Evolutionary conservation across 2,329 filamentous ascomycete species (phyloP).

Genomic region (Botryotinia narcissicola): DNA sequence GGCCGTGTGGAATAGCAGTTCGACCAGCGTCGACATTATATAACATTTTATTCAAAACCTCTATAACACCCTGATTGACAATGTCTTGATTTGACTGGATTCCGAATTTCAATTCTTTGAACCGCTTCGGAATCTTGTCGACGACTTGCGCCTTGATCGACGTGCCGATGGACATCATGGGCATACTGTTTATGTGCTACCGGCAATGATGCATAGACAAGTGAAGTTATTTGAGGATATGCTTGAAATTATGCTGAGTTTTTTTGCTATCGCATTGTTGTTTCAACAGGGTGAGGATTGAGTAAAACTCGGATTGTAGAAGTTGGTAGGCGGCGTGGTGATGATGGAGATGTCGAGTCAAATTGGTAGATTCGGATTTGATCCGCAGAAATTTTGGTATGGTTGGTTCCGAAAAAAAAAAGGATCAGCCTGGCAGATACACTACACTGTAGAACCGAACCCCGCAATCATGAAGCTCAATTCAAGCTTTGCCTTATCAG

Average conservation of each 20-base stretch:
- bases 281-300: background rate
- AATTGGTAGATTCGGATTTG: background rate
- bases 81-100: conserved; percentile 93
- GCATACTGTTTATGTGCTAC: conserved; percentile 26
- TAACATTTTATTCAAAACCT: conserved; percentile 89
- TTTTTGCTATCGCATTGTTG: conserved; percentile 14
- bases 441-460: background rate
- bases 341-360: conserved; percentile 9
- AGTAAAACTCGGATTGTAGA: background rate
- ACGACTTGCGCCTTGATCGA: conserved; percentile 81
- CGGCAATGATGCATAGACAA: conserved; percentile 9
- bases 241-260: background rate
- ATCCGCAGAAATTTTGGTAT: conserved; percentile 18
- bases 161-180: conserved; percentile 30
- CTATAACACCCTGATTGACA: conserved; percentile 89
- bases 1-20: conserved; percentile 74
- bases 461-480: conserved; percentile 16
- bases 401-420: conserved; percentile 21
- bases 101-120: conserved; percentile 91
- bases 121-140: conserved; percentile 84
- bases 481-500: background rate
- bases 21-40: conserved; percentile 85
- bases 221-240: background rate
- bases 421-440: background rate
- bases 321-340: background rate